Evolutionary conservation across 2,329 filamentous ascomycete species (phyloP).

Genomic region (Hymenoscyphus infarciens): DNA sequence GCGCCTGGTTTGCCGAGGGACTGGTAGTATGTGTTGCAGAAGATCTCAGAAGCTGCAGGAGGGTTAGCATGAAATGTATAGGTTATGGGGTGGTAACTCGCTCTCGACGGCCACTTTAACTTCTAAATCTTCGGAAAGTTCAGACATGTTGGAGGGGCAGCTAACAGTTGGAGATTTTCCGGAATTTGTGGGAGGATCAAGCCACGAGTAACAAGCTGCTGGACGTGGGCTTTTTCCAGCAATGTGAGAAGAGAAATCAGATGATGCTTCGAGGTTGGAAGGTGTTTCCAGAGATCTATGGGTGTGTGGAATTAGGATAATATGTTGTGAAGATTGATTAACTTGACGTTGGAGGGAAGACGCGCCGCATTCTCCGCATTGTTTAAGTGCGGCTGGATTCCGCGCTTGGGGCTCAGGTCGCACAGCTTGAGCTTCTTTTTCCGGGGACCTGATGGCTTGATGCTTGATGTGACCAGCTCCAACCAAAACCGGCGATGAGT

Average conservation of each 20-base stretch:
- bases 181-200: background rate
- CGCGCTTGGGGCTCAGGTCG: background rate
- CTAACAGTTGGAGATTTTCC: background rate
- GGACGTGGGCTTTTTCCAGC: background rate
- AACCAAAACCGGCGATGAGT: slow-evolving; percentile 23
- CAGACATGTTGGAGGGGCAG: slow-evolving; percentile 34
- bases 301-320: no score
- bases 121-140: slow-evolving; percentile 45
- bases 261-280: background rate
- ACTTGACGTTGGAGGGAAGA: slow-evolving; percentile 4
- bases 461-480: no score
- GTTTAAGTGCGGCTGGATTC: slow-evolving; percentile 2
- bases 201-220: background rate
- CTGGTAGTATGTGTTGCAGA: slow-evolving; percentile 72
- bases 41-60: slow-evolving; percentile 61
- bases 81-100: slow-evolving; percentile 20
- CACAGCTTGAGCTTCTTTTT: background rate
- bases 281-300: background rate
- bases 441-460: background rate
- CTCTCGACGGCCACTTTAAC: slow-evolving; percentile 38
- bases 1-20: slow-evolving; percentile 60
- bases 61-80: slow-evolving; percentile 11
- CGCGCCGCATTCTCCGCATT: background rate
- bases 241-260: background rate
- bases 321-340: background rate